Conservation (phyloP, 2,329 filamentous ascomycete genomes). For the Scedosporium aurantiacum region DNA sequence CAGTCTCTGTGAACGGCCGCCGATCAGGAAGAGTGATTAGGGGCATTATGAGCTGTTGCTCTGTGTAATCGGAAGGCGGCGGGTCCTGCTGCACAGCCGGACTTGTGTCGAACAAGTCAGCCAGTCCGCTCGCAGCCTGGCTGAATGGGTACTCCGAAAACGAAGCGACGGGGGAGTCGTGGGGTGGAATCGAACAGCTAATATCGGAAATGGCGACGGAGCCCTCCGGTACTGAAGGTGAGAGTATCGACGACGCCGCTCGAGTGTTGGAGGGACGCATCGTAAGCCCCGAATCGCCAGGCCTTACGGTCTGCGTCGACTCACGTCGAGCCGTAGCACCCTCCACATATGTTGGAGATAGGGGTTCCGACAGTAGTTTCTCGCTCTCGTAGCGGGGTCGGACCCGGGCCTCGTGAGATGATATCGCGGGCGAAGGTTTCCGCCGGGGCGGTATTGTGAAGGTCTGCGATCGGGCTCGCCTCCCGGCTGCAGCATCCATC, state of each 20-base stretch:
- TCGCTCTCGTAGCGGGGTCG: background rate
- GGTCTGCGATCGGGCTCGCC: background rate
- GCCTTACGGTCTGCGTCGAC: slow-evolving; percentile 16
- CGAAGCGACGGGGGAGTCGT: slow-evolving; percentile 38
- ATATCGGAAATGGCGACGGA: slow-evolving; percentile 14
- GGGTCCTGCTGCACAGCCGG: background rate
- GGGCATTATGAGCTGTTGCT: slow-evolving; percentile 91
- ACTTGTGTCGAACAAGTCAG: slow-evolving; percentile 18
- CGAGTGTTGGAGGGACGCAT: background rate
- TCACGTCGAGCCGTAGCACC: slow-evolving; percentile 6
- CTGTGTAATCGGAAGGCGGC: slow-evolving; percentile 17
- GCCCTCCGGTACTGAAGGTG: background rate
- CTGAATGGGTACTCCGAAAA: slow-evolving; percentile 25
- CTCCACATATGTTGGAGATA: slow-evolving; percentile 1
- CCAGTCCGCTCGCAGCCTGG: slow-evolving; percentile 16
- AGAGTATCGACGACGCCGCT: background rate
- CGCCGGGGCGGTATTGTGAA: background rate
- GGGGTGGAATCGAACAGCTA: slow-evolving; percentile 40
- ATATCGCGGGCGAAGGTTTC: background rate
- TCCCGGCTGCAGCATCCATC: slow-evolving; percentile 1
- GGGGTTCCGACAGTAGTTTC: slow-evolving; percentile 5
- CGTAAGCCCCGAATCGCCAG: slow-evolving; percentile 13
- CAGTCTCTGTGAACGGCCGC: slow-evolving; percentile 78
- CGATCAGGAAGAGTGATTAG: slow-evolving; percentile 84
- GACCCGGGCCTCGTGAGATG: background rate